Percentiles rank a stretch among this genome's conserved stretches.
phyloP scores from a whole-genome alignment of 352 stramenopile genomes.

The Thalassiosira mediterranea region DNA sequence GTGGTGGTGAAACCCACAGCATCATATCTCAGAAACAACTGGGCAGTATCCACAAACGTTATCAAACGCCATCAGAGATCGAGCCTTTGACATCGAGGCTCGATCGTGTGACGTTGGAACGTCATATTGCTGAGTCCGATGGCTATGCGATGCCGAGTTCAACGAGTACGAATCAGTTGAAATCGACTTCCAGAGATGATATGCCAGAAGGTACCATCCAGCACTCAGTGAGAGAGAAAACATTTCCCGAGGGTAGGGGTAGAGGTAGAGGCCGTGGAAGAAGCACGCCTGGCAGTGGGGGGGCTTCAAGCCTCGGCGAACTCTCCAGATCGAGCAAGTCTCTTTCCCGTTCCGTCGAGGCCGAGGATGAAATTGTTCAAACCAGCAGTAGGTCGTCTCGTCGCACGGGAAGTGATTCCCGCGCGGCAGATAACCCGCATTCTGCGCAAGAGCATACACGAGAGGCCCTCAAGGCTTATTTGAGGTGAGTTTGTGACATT shows the following conservation, averaged over 20 bases:
- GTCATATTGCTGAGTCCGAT: constrained; percentile 1
- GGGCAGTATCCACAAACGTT: constrained; percentile 28
- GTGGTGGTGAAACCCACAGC: constrained; percentile 20
- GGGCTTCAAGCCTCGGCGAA: constrained; percentile 24
- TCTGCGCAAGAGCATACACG: neutral
- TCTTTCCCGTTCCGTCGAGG: neutral
- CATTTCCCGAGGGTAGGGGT: constrained; percentile 26
- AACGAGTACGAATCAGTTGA: too few species aligned
- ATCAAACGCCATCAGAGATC: constrained; percentile 21
- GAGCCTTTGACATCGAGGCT: constrained; percentile 13
- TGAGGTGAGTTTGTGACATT: constrained; percentile 13
- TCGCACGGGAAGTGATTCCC: constrained; percentile 6
- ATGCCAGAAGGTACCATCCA: constrained; percentile 10
- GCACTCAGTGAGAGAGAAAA: constrained; percentile 19
- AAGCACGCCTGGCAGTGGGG: constrained; percentile 11
- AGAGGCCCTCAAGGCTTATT: constrained; percentile 16
- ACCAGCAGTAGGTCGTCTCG: constrained; percentile 23
- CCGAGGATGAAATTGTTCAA: constrained; percentile 12
- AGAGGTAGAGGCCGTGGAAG: constrained; percentile 47
- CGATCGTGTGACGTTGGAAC: constrained; percentile 1
- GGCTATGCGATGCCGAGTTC: neutral
- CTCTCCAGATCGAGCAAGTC: constrained; percentile 18
- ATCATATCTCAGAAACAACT: constrained; percentile 51
- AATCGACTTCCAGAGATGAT: neutral
- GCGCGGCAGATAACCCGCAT: neutral